A percentile compares a stretch with the other conserved stretches of the same genome.
Conservation (phyloP, 2,329 filamentous ascomycete species). For the Alternaria rosae region DNA sequence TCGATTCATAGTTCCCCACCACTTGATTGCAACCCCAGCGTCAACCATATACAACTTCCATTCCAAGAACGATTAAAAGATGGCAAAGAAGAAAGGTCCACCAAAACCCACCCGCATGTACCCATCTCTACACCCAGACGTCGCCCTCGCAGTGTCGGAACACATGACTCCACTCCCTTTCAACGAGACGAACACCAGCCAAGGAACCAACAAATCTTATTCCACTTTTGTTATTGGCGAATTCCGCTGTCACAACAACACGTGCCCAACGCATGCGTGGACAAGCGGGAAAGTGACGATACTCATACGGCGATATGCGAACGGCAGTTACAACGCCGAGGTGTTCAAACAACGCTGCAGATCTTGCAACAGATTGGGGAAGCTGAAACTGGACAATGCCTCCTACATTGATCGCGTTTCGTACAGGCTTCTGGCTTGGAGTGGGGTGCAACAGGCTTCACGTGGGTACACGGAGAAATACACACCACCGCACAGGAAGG, state of each 20-base stretch:
- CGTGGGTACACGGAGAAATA: accelerated
- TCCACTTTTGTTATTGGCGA: not conserved
- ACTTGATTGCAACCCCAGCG: too few species aligned
- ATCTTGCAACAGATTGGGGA: not conserved
- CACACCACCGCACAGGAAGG: not conserved
- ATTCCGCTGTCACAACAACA: not conserved
- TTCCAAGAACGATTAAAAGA: not conserved
- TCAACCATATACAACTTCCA: not conserved
- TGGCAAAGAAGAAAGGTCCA: not conserved
- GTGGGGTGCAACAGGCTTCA: not conserved
- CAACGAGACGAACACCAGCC: not conserved
- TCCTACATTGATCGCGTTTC: not conserved
- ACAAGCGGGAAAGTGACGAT: not conserved
- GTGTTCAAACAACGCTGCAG: not conserved
- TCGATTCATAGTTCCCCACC: too few species aligned
- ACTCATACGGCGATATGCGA: not conserved
- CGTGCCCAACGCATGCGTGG: not conserved
- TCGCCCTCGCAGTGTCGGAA: not conserved
- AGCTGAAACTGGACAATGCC: not conserved
- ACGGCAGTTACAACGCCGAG: not conserved
- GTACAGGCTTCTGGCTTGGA: not conserved
- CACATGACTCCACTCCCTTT: not conserved
- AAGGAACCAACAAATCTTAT: not conserved
- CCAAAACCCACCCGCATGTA: not conserved
- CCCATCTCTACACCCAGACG: not conserved